These are phyloP conservation scores for Myxozyma melibiosi DNA, from an alignment of 805 yeast species.

Conservation along the genomic window DNA sequence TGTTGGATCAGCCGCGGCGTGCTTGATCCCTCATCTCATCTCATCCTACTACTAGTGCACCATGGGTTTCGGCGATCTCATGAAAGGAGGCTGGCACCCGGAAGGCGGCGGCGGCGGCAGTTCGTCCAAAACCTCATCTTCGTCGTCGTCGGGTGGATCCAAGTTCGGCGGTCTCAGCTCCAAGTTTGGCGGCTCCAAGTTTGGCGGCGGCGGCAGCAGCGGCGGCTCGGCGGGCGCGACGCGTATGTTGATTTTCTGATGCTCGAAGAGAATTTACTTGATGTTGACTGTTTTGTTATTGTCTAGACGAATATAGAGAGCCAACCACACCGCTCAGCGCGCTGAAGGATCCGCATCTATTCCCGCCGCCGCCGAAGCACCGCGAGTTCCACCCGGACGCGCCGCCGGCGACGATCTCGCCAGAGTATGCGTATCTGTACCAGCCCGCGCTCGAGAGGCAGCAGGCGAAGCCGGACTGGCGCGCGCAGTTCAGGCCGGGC, in stretches of 20 bases:
- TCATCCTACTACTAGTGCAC: neutral
- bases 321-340: conserved; percentile 37
- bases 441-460: conserved; percentile 31
- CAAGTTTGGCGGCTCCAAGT: neutral
- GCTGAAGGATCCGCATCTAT: conserved; percentile 42
- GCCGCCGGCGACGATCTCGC: conserved; percentile 27
- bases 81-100: conserved; percentile 36
- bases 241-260: neutral
- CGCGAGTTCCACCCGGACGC: conserved; percentile 42
- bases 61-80: conserved; percentile 30
- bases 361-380: conserved; percentile 54
- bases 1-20: no score
- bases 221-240: neutral
- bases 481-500: conserved; percentile 14
- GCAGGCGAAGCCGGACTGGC: conserved; percentile 26
- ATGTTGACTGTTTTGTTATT: neutral
- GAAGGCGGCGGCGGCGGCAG: conserved; percentile 16
- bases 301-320: conserved; percentile 22
- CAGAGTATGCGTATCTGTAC: conserved; percentile 26
- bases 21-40: neutral
- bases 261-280: neutral
- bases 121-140: conserved; percentile 7
- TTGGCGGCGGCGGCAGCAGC: neutral
- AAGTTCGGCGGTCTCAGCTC: neutral
- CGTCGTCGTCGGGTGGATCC: conserved; percentile 12